phyloP scores from a whole-genome alignment of 768 basidiomycete species.

The Steccherinum ochraceum region DNA sequence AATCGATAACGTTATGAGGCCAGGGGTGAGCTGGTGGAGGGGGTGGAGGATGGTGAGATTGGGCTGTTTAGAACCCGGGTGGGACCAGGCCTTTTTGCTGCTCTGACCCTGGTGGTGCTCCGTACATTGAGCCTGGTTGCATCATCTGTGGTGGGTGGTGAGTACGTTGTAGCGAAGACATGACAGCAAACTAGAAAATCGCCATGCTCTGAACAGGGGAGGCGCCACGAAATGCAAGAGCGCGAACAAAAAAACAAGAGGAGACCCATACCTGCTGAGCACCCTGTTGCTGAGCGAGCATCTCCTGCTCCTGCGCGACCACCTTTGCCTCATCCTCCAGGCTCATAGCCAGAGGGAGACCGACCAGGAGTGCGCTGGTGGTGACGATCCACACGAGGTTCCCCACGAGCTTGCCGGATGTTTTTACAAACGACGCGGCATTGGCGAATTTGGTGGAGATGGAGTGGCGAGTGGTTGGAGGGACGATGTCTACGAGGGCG shows the following conservation, averaged over 20 bases:
- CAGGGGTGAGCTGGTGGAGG: slow-evolving; percentile 6
- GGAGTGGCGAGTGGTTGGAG: slow-evolving; percentile 79
- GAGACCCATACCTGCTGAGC: slow-evolving; percentile 68
- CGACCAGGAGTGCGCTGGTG: slow-evolving; percentile 90
- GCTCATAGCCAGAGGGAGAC: slow-evolving; percentile 85
- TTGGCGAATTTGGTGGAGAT: slow-evolving; percentile 56
- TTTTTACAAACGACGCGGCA: slow-evolving; percentile 59
- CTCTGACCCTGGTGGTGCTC: slow-evolving; percentile 34
- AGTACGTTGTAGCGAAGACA: no score
- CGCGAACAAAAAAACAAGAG: slow-evolving; percentile 6
- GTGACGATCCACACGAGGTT: slow-evolving; percentile 93
- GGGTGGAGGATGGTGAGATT: no score
- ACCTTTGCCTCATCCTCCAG: slow-evolving; percentile 96
- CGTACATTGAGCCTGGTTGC: slow-evolving; percentile 56
- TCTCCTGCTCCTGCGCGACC: slow-evolving; percentile 90
- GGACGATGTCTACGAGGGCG: slow-evolving; percentile 94
- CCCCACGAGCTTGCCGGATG: slow-evolving; percentile 66
- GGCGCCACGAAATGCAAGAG: not conserved
- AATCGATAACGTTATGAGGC: not conserved
- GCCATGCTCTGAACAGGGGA: no score
- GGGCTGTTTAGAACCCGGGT: slow-evolving; percentile 81
- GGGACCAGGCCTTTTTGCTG: slow-evolving; percentile 61
- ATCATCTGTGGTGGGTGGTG: slow-evolving; percentile 52
- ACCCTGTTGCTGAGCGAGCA: slow-evolving; percentile 89
- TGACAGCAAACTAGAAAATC: not conserved